phyloP scores from a whole-genome alignment of 2,329 filamentous ascomycete genomes.

The Apiospora phragmitis region DNA sequence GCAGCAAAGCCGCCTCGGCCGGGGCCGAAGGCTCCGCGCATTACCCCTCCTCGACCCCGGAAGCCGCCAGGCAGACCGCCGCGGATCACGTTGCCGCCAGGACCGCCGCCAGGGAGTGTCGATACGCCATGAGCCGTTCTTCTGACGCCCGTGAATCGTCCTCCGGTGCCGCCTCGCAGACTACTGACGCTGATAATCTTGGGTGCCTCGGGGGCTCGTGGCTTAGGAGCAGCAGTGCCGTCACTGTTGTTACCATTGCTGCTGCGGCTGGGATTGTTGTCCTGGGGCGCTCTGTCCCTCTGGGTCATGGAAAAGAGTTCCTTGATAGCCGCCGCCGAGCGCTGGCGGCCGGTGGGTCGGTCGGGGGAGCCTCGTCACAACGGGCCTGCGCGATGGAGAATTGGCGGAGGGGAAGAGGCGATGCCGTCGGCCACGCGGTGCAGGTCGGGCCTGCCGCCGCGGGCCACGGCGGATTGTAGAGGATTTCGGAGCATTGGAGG shows the following conservation, averaged over 20 bases:
- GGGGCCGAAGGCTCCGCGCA: constrained; percentile 10
- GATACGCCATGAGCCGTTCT: background rate
- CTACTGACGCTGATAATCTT: constrained; percentile 42
- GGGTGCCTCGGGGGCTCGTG: constrained; percentile 18
- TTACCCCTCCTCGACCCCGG: constrained; percentile 16
- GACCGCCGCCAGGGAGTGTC: background rate
- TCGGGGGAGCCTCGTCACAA: constrained; percentile 10
- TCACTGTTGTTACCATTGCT: background rate
- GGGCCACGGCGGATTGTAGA: constrained; percentile 26
- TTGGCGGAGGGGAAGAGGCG: constrained; percentile 28
- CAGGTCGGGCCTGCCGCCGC: constrained; percentile 27
- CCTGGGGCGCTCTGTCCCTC: background rate
- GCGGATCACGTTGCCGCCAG: constrained; percentile 19
- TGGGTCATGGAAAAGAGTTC: constrained; percentile 25
- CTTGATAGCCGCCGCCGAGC: constrained; percentile 24
- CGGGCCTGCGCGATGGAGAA: constrained; percentile 31
- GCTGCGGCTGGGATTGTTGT: background rate
- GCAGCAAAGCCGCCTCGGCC: constrained; percentile 13
- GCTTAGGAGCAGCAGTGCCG: background rate
- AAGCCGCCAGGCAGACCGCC: constrained; percentile 20
- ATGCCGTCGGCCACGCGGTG: constrained; percentile 31
- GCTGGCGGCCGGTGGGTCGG: constrained; percentile 21
- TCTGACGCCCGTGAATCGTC: constrained; percentile 17
- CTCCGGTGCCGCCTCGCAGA: constrained; percentile 31
- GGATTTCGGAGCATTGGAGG: constrained; percentile 32